Evolutionary conservation across 1,284 basidiomycete genomes (phyloP), one percentile per base, ranked within the genome.

Genomic region (Cutaneotrichosporon cavernicola): DNA sequence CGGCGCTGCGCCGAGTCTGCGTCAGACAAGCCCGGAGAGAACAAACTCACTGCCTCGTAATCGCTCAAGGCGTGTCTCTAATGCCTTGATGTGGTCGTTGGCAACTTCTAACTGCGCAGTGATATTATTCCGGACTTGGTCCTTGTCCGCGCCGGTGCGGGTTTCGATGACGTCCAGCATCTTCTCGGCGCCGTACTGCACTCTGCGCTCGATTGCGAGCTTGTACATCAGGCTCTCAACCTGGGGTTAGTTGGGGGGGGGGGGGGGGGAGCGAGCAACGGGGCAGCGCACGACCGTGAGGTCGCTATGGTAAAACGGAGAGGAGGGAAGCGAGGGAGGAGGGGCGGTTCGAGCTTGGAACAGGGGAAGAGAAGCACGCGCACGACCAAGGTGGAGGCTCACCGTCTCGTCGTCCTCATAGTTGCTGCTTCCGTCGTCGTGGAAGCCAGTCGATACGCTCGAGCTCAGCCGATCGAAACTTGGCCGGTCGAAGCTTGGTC

Each of bases 121-220:
- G 57, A 80, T 80, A n/a, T 70, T 67, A 53, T 67, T 72, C 57
- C 70, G 77, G 59, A 76, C 70, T 65, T 76, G 74, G 40, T 72
- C 76, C 63, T 72, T 73, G 31, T 75, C 77, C 10, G 70, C 72
- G 9, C 74, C 71, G 0, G 58, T 61, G 38, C 75, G 69, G 63
- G 74, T 67, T 66, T 78, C 76, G 9, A 78, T 78, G 36, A 84
- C 81, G 70, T 82, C 80, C 14, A 85, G 78, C 74, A 85, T 81
- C 70, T 83, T 84, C 69, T 83, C 82, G 0, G 84, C 84, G 7
- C 84, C 84, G 72, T 83, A 83, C 62, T 82, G 81, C 56, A 84
- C 83, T 65, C 83, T 77, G 53, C 71, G 70, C 70, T 84, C 83
- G 56, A 83, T 80, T 4, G 79, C 79, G 49, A 84, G 72, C 63